Conservation (phyloP, 2,329 filamentous ascomycete genomes). For the Talaromyces piceae region DNA sequence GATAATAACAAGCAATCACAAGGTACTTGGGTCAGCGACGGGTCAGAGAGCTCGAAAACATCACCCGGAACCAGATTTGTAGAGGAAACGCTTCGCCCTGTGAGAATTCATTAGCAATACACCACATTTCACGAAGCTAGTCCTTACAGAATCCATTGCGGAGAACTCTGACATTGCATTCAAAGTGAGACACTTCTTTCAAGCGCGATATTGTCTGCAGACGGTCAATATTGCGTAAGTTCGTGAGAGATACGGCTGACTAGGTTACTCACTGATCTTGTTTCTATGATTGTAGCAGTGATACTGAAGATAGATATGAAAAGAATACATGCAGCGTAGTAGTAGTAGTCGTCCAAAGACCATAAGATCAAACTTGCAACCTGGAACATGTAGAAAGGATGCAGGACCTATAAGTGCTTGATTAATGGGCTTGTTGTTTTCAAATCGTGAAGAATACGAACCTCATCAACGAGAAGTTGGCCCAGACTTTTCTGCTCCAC, state of each 20-base stretch:
- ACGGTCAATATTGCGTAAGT: slow-evolving; percentile 6
- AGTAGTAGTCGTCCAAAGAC: slow-evolving; percentile 96
- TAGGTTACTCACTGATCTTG: slow-evolving; percentile 57
- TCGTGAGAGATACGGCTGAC: background rate
- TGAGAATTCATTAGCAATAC: background rate
- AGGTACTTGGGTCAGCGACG: slow-evolving; percentile 77
- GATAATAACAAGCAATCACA: slow-evolving; percentile 86
- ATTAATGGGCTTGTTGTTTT: background rate
- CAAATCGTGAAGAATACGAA: slow-evolving; percentile 28
- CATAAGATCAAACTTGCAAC: slow-evolving; percentile 88
- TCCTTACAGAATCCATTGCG: slow-evolving; percentile 83
- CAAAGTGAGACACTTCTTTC: slow-evolving; percentile 85
- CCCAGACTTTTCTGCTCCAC: slow-evolving; percentile 81
- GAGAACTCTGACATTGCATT: slow-evolving; percentile 89
- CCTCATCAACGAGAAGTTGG: slow-evolving; percentile 83
- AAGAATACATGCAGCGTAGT: slow-evolving; percentile 93
- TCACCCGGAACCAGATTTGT: slow-evolving; percentile 89
- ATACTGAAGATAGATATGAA: slow-evolving; percentile 92
- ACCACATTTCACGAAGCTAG: background rate
- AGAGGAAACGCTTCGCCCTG: slow-evolving; percentile 76
- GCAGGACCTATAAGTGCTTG: slow-evolving; percentile 58
- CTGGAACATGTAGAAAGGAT: slow-evolving; percentile 98
- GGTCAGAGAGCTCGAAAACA: slow-evolving; percentile 94
- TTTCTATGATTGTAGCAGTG: slow-evolving; percentile 80
- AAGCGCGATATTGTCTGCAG: slow-evolving; percentile 75